Conservation (phyloP, 176 grass and related monocot genomes). For the Tillandsia fasciculata region DNA sequence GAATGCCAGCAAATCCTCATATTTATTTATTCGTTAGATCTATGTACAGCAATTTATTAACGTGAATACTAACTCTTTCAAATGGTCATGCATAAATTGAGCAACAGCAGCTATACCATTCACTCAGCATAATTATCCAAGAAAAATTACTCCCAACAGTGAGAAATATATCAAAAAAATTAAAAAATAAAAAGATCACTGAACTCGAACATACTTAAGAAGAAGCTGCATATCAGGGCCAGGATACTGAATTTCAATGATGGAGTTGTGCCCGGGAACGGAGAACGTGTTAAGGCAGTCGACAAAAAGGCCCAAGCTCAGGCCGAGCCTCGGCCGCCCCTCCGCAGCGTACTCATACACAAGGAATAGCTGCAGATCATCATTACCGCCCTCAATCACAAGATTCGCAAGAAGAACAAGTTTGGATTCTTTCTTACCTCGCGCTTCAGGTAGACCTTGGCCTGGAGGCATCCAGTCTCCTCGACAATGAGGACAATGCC, state of each 20-base stretch:
- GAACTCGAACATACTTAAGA: slow-evolving; percentile 41
- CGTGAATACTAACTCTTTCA: no score
- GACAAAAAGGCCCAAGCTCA: slow-evolving; percentile 73
- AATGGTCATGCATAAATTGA: no score
- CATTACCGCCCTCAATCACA: slow-evolving; percentile 7
- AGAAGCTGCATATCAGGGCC: slow-evolving; percentile 89
- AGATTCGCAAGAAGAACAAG: background rate
- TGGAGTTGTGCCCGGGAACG: slow-evolving; percentile 30
- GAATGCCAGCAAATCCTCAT: no score
- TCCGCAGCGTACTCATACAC: slow-evolving; percentile 56
- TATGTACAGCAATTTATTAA: no score
- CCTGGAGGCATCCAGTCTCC: slow-evolving; percentile 85
- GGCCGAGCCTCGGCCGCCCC: slow-evolving; percentile 56
- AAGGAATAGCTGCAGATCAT: slow-evolving; percentile 49
- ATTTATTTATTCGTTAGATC: no score
- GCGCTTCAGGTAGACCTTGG: slow-evolving; percentile 87
- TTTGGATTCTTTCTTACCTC: slow-evolving; percentile 29
- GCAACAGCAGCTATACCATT: no score
- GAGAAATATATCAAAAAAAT: background rate
- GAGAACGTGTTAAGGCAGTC: slow-evolving; percentile 85
- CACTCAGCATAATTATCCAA: no score
- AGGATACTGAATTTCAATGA: slow-evolving; percentile 75
- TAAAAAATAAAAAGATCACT: background rate
- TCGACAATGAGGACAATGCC: slow-evolving; percentile 77
- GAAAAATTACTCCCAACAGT: background rate